Evolutionary conservation across 345 rosid species (phyloP), one percentile per base, ranked within the genome.

Genomic region (Corchorus olitorius): DNA sequence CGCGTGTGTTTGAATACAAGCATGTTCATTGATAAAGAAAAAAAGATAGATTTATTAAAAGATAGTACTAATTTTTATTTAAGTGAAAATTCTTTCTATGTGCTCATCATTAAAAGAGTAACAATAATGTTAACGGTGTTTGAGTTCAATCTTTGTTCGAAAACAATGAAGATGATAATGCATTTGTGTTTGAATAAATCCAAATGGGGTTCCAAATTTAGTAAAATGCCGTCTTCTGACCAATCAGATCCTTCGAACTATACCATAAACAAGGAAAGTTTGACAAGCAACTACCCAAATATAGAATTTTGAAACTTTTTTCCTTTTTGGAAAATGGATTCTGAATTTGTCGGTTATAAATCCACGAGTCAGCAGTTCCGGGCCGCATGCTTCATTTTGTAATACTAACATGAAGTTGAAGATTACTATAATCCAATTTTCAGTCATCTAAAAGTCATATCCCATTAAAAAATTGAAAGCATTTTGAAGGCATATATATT

Each of bases 231-330:
- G 27, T 8, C 11, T n/a, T 54, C 59, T 15, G n/a, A 53, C 12
- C 8, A 6, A n/a, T 2, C 0, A 8, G 5, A 3, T 7, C 7
- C 37, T 46, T 67, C 15, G 4, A 48, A 22, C 20, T 46, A 48
- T 46, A 4, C 14, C 19, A 41, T 17, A 65, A 65, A 65, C 70
- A 17, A 60, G 34, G 35, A 66, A 66, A 35, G 71, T 66, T 46
- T 46, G 70, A 65, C 34, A 43, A 66, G 37, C 54, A 20, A 65
- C n/a, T 39, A 6, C 6, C 43, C 43, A 39, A 39, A 39, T 27
- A 27, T 27, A 27, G 27, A 27, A 27, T 27, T 27, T 1, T 27
- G 27, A 27, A 27, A 27, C 27, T 27, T 27, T 27, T 27, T 27
- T 27, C 27, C 27, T 27, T 27, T 27, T 19, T 43, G 15, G 13